These are phyloP conservation scores for Cytauxzoon felis DNA, from an alignment of 169 alveolate species.

Conservation along the genomic window DNA sequence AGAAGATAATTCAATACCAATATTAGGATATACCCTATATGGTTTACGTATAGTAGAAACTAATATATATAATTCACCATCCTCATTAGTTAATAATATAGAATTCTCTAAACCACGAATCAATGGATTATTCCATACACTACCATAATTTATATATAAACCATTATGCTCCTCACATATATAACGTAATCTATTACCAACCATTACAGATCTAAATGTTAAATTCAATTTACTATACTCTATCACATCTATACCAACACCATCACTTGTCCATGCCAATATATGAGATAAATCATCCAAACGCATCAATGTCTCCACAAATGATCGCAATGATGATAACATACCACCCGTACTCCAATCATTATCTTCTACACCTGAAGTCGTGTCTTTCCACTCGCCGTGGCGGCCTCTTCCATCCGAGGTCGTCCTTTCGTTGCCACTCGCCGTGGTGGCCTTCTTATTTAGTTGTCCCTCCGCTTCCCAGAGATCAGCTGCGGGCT, in stretches of 20 bases:
- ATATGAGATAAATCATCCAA: conserved; percentile 61
- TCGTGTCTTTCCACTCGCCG: conserved; percentile 9
- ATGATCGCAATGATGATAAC: conserved; percentile 23
- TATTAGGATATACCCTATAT: conserved; percentile 47
- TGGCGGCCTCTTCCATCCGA: no score
- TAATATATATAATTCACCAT: conserved; percentile 48
- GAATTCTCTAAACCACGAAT: conserved; percentile 60
- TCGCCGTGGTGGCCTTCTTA: no score
- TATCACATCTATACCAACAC: conserved; percentile 1
- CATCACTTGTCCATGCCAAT: conserved; percentile 50
- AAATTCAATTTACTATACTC: conserved; percentile 56
- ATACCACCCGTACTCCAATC: conserved; percentile 18
- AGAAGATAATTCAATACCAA: no score
- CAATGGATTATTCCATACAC: conserved; percentile 57
- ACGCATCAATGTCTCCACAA: conserved; percentile 33
- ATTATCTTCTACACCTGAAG: background rate
- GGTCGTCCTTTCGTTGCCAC: no score
- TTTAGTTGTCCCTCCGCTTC: no score
- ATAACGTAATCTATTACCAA: conserved; percentile 30
- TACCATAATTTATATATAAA: conserved; percentile 51
- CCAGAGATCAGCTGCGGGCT: no score
- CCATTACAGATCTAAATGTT: conserved; percentile 38
- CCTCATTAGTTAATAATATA: conserved; percentile 48
- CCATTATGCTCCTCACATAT: conserved; percentile 64
- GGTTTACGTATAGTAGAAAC: conserved; percentile 58